phyloP scores from a whole-genome alignment of 2,329 filamentous ascomycete genomes.

The Talaromyces piceae region DNA sequence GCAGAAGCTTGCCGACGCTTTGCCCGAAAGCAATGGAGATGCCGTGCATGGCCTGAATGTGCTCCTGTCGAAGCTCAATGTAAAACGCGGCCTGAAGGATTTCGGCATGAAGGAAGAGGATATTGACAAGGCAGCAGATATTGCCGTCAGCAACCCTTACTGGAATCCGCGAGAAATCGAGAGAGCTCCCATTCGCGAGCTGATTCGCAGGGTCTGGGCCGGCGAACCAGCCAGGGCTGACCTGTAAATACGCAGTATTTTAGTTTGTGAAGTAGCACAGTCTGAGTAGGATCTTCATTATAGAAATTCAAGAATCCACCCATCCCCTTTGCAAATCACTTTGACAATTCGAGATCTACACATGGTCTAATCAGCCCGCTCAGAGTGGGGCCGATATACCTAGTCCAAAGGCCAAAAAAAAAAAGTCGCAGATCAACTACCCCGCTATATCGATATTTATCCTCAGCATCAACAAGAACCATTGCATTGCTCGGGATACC shows the following conservation, averaged over 20 bases:
- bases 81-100: conserved; percentile 47
- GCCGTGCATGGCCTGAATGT: conserved; percentile 52
- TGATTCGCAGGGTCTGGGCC: conserved; percentile 54
- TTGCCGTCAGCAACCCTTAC: conserved; percentile 52
- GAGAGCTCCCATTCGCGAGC: conserved; percentile 45
- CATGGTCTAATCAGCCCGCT: background rate
- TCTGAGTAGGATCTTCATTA: no score
- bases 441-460: conserved; percentile 4
- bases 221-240: conserved; percentile 51
- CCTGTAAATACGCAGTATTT: conserved; percentile 29
- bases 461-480: background rate
- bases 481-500: background rate
- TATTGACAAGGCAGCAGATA: conserved; percentile 53
- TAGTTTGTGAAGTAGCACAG: no score
- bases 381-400: background rate
- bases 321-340: no score
- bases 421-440: conserved; percentile 9
- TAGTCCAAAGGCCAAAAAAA: background rate
- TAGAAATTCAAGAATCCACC: no score
- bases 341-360: background rate
- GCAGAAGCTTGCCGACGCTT: conserved; percentile 44
- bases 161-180: conserved; percentile 53
- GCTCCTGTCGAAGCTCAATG: conserved; percentile 46
- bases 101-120: conserved; percentile 55
- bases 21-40: conserved; percentile 53